Conservation (phyloP, 805 yeast species). For the Cyberlindnera misumaiensis region DNA sequence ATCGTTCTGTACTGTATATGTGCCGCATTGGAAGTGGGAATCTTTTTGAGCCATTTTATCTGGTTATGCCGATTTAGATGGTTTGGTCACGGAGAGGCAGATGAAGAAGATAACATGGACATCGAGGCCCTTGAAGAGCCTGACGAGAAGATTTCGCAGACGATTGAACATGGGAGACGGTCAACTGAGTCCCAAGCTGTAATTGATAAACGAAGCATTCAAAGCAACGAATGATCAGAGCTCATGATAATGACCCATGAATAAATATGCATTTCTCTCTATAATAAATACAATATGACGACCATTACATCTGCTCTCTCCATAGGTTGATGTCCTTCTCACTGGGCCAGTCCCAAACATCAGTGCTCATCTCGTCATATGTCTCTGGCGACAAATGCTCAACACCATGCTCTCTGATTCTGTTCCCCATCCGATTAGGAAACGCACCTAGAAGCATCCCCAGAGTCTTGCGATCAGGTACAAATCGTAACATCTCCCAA, state of each 20-base stretch:
- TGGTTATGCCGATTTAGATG: constrained; percentile 45
- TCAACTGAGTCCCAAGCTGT: neutral
- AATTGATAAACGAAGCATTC: neutral
- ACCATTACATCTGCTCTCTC: constrained; percentile 6
- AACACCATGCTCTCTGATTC: constrained; percentile 32
- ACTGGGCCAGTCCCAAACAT: constrained; percentile 33
- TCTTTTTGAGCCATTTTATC: constrained; percentile 50
- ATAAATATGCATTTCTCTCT: neutral
- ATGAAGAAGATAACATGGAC: constrained; percentile 9
- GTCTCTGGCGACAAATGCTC: constrained; percentile 6
- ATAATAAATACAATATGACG: constrained; percentile 1
- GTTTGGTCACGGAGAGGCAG: constrained; percentile 14
- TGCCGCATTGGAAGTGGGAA: constrained; percentile 62
- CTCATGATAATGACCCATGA: neutral
- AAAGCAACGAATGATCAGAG: neutral
- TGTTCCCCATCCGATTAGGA: constrained; percentile 22
- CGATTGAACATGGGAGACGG: neutral
- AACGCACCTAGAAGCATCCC: constrained; percentile 29
- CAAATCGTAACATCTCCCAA: constrained; percentile 43
- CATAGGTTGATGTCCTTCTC: constrained; percentile 18
- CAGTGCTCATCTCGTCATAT: constrained; percentile 8
- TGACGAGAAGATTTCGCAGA: neutral
- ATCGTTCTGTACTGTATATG: constrained; percentile 61
- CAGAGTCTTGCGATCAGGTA: constrained; percentile 36
- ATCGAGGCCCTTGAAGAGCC: neutral